Base-by-base conservation (phyloP, 306 rosid genomes). In the Cucumis hystrix region DNA sequence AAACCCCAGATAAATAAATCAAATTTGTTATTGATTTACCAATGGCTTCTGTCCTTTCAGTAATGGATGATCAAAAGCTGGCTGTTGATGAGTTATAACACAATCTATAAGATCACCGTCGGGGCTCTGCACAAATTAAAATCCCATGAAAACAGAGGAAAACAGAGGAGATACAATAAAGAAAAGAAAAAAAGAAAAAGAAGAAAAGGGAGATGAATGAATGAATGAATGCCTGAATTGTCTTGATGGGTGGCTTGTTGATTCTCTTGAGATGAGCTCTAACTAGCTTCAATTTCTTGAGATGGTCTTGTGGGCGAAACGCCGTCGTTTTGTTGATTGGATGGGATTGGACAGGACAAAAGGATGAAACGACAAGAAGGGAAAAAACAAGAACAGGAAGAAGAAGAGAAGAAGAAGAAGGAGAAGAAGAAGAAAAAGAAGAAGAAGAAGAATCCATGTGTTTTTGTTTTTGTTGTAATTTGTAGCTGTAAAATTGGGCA, bases 61-160 rank as follows among this genome's bases (percentile, higher is more conserved):
- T n/a, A 63, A 76, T 64, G 97, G 97, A 78, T 94, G 97, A 85
- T 94, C 98, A 79, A 94, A 94, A 81, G 98, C 96, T 9, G 93
- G 95, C 82, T 94, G 98, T 5, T 68, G 79, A 83, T 90, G 96
- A 85, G 97, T 85, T 4, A 40, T 52, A 35, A 94, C 93, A 68
- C 98, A 94, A 28, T 94, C 97, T 79, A 94, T 90, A 20, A 88
- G 63, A 83, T 94, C 98, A 60, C 96, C 98, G 10, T 94, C 77
- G 2, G 47, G 77, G 25, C 77, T 72, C 76, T 72, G 61, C 39
- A 70, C 3, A 23, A 28, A 70, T 35, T 6, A 64, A 0, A 33
- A 33, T 67, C 51, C 2, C 18, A 6, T 17, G 92, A 80, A 28
- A 82, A 79, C 82, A 79, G 58, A 59, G 63, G 1, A 15, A 76